Percentiles rank a stretch among this genome's conserved stretches.
These are phyloP conservation scores for Fonsecaea erecta DNA, from an alignment of 2,329 filamentous ascomycete species.

Conservation along the genomic window DNA sequence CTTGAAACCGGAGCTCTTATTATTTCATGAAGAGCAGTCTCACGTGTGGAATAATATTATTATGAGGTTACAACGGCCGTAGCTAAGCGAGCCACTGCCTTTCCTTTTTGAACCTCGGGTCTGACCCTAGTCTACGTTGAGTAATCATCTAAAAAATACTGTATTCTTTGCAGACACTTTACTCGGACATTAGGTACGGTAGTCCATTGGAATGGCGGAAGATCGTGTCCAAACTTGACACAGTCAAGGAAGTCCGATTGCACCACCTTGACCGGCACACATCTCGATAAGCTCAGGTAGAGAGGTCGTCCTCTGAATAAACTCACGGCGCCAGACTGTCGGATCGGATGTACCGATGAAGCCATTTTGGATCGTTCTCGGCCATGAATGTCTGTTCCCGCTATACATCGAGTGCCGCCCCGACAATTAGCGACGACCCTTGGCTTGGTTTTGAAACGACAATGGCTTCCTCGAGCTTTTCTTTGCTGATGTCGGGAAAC, in stretches of 20 bases:
- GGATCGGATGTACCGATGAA: background rate
- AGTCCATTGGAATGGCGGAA: background rate
- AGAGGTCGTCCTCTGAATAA: background rate
- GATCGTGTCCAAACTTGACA: background rate
- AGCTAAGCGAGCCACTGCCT: background rate
- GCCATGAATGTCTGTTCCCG: background rate
- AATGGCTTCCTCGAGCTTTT: constrained; percentile 77
- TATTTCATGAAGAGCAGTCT: too few species aligned
- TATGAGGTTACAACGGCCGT: background rate
- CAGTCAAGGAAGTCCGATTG: background rate
- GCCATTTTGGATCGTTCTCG: background rate
- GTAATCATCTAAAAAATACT: background rate
- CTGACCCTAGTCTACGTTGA: background rate
- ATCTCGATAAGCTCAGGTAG: background rate
- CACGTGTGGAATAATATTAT: too few species aligned
- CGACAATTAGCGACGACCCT: constrained; percentile 51
- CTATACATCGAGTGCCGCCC: constrained; percentile 33
- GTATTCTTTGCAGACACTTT: background rate
- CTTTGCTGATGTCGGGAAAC: constrained; percentile 68
- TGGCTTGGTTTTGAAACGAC: constrained; percentile 87
- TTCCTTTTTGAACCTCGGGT: background rate
- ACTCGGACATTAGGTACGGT: too few species aligned
- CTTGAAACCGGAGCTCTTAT: too few species aligned
- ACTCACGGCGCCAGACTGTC: background rate
- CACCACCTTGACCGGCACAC: background rate